phyloP scores from a whole-genome alignment of 192 early-diverging fungal species.

The Coemansia sp. region DNA sequence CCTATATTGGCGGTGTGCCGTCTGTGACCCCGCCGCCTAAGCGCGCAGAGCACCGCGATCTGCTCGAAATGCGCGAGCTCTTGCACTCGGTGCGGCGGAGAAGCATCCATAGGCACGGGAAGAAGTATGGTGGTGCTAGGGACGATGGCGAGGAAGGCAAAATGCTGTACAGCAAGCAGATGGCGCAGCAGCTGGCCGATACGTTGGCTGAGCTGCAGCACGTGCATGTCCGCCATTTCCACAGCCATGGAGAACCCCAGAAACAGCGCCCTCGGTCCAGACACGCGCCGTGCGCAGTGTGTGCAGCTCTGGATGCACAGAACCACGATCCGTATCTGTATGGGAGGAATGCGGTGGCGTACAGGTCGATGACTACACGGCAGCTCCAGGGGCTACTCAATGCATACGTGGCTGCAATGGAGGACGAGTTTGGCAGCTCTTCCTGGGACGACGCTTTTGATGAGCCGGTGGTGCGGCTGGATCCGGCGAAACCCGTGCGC shows the following conservation, averaged over 20 bases:
- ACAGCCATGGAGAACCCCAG: not conserved
- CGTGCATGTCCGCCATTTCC: conserved; percentile 39
- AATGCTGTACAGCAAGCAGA: conserved; percentile 13
- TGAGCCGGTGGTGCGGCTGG: not conserved
- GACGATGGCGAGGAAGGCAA: conserved; percentile 6
- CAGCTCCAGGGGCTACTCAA: conserved; percentile 48
- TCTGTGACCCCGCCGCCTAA: not conserved
- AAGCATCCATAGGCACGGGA: not conserved
- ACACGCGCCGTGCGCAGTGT: conserved; percentile 22
- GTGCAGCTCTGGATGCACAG: conserved; percentile 36
- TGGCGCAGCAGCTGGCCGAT: conserved; percentile 36
- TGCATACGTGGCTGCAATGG: conserved; percentile 49
- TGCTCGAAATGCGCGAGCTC: conserved; percentile 30
- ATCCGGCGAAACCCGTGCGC: not conserved
- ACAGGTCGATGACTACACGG: conserved; percentile 36
- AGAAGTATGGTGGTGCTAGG: not conserved
- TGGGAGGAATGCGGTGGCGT: conserved; percentile 33
- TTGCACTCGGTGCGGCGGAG: conserved; percentile 29
- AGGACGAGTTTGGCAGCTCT: conserved; percentile 16
- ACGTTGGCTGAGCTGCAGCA: conserved; percentile 49
- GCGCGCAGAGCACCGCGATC: conserved; percentile 14
- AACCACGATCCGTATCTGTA: conserved; percentile 52
- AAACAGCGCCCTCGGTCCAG: not conserved
- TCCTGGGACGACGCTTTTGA: not conserved
- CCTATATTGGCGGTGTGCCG: not conserved